Conservation (phyloP, 192 early-diverging fungal species). For the Chytriomyces sp. region DNA sequence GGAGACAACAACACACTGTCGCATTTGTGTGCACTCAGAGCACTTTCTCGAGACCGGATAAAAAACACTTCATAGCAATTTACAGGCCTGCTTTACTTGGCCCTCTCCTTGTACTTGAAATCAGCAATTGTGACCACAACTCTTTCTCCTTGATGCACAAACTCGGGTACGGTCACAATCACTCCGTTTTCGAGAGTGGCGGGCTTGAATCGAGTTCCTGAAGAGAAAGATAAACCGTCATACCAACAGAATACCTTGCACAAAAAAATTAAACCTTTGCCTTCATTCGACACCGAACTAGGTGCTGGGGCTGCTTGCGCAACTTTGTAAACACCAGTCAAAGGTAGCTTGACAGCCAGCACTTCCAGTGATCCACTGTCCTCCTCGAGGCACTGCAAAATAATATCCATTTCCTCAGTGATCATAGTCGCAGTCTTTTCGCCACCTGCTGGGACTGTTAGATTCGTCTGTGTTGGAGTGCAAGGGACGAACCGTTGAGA, state of each 20-base stretch:
- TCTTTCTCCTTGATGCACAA: conserved; percentile 14
- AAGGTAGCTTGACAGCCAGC: conserved; percentile 14
- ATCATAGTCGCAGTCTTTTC: conserved; percentile 14
- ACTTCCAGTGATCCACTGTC: background rate
- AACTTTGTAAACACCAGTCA: conserved; percentile 8
- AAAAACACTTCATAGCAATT: too few relatives aligned
- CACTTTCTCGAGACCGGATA: too few relatives aligned
- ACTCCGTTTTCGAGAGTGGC: conserved; percentile 30
- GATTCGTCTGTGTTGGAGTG: too few relatives aligned
- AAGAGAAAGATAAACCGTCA: background rate
- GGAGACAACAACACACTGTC: too few relatives aligned
- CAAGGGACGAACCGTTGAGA: conserved; percentile 28
- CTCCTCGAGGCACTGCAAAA: background rate
- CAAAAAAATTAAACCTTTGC: conserved; percentile 12
- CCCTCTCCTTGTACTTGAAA: conserved; percentile 17
- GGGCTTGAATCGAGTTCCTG: conserved; percentile 25
- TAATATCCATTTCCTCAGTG: conserved; percentile 12
- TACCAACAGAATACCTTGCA: background rate
- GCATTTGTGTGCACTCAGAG: too few relatives aligned
- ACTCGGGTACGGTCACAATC: conserved; percentile 27
- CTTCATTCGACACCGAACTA: conserved; percentile 18
- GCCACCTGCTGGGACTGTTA: background rate
- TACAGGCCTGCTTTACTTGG: too few relatives aligned
- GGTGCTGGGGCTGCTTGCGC: conserved; percentile 1
- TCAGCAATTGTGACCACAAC: conserved; percentile 15